phyloP scores from a whole-genome alignment of 2,329 filamentous ascomycete genomes.

The Calonectria leucothoes region DNA sequence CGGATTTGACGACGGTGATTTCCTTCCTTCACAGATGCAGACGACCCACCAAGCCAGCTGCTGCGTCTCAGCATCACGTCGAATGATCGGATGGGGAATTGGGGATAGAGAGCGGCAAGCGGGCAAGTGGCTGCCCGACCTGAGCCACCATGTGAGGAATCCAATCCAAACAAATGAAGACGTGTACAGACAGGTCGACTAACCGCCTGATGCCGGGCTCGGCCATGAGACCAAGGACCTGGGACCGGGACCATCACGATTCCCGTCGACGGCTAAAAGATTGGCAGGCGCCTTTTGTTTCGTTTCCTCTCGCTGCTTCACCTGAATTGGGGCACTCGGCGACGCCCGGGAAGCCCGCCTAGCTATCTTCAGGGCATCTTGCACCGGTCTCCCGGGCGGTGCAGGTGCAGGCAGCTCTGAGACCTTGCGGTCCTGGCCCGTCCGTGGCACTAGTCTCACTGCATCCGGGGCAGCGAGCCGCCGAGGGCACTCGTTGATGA shows the following conservation, averaged over 20 bases:
- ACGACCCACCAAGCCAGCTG: background rate
- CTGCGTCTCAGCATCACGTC: constrained; percentile 1
- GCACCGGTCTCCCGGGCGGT: constrained; percentile 1
- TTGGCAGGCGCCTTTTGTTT: constrained; percentile 1
- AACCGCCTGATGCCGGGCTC: background rate
- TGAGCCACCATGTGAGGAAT: background rate
- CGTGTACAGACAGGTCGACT: background rate
- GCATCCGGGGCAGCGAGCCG: constrained; percentile 17
- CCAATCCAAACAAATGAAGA: background rate
- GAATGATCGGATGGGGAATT: background rate
- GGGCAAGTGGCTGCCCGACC: background rate
- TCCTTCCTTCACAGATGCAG: constrained; percentile 8
- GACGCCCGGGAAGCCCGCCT: constrained; percentile 4
- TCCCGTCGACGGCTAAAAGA: background rate
- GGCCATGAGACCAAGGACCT: background rate
- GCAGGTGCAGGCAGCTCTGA: constrained; percentile 2
- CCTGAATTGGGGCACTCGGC: background rate
- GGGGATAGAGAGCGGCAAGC: background rate
- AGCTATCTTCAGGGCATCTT: constrained; percentile 1
- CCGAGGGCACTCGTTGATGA: constrained; percentile 2
- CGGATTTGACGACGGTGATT: constrained; percentile 21
- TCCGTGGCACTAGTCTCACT: constrained; percentile 24
- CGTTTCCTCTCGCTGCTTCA: constrained; percentile 1
- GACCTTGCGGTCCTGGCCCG: constrained; percentile 4
- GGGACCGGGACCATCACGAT: background rate